These are phyloP conservation scores for Spathaspora sp. DNA, from an alignment of 805 yeast genomes.

Conservation along the genomic window DNA sequence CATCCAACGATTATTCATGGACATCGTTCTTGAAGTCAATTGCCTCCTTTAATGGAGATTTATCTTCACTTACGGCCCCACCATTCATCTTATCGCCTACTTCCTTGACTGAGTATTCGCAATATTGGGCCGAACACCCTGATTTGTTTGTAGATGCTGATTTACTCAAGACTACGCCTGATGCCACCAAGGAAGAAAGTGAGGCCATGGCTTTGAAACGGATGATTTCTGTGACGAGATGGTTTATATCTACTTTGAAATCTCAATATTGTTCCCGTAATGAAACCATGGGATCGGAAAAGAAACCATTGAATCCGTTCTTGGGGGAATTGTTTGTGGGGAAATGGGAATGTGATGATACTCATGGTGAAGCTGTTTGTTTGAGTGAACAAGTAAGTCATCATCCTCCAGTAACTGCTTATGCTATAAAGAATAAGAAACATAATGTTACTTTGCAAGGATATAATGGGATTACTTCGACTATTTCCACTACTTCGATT, in stretches of 20 bases:
- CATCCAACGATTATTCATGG: constrained; percentile 53
- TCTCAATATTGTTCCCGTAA: constrained; percentile 92
- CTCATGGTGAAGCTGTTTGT: constrained; percentile 71
- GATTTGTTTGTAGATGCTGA: constrained; percentile 76
- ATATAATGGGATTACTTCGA: constrained; percentile 83
- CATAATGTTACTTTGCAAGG: constrained; percentile 75
- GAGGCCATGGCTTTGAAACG: constrained; percentile 55
- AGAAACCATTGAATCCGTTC: constrained; percentile 95
- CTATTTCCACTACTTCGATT: constrained; percentile 73
- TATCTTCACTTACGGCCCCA: constrained; percentile 93
- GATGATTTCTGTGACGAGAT: constrained; percentile 75
- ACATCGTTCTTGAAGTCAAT: constrained; percentile 85
- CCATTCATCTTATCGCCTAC: constrained; percentile 92
- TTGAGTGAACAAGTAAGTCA: constrained; percentile 93
- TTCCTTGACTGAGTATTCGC: constrained; percentile 86
- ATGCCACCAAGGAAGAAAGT: constrained; percentile 26
- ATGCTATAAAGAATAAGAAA: constrained; percentile 71
- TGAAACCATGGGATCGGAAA: constrained; percentile 91
- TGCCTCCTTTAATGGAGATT: constrained; percentile 89
- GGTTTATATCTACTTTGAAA: constrained; percentile 89
- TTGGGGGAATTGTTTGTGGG: constrained; percentile 93
- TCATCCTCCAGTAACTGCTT: constrained; percentile 98
- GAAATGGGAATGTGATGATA: constrained; percentile 62
- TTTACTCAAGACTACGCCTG: constrained; percentile 42
- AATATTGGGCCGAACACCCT: constrained; percentile 94